These are phyloP conservation scores for Iris macrosiphon DNA, from an alignment of 106 monocot species.

Conservation along the genomic window DNA sequence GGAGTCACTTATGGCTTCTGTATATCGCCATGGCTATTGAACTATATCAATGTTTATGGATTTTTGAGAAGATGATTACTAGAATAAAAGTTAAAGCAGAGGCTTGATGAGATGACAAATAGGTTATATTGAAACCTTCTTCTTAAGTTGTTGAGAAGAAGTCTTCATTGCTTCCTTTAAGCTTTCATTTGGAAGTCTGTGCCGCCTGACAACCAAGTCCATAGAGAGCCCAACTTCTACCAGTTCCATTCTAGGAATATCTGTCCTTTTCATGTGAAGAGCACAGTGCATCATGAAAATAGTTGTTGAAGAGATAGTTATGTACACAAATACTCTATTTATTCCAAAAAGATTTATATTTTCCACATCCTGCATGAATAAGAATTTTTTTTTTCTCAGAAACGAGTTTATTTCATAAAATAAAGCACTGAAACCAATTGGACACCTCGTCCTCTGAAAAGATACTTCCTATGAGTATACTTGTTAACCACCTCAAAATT, in stretches of 20 bases:
- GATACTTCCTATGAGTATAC: too few species aligned
- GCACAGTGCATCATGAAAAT: constrained; percentile 76
- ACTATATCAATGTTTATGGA: too few species aligned
- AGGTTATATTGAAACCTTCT: too few species aligned
- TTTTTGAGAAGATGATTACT: too few species aligned
- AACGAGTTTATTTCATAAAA: too few species aligned
- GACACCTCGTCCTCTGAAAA: too few species aligned
- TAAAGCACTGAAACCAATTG: too few species aligned
- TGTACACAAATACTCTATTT: constrained; percentile 71
- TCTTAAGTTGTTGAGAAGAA: constrained; percentile 38
- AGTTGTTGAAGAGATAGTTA: constrained; percentile 59
- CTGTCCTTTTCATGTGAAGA: constrained; percentile 67
- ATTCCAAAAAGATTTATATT: constrained; percentile 82
- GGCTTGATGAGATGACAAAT: too few species aligned
- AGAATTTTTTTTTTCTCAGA: neutral
- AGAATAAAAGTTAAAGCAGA: too few species aligned
- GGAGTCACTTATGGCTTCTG: too few species aligned
- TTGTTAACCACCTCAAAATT: too few species aligned
- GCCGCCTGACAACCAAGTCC: constrained; percentile 78
- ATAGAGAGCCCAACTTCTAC: constrained; percentile 96
- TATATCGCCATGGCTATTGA: too few species aligned
- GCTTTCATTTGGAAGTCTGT: constrained; percentile 66
- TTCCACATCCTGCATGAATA: constrained; percentile 62
- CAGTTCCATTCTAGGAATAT: constrained; percentile 77
- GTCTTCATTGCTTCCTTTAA: constrained; percentile 83